phyloP scores from a whole-genome alignment of 179 eudicot genomes.

The Spergularia azorica region DNA sequence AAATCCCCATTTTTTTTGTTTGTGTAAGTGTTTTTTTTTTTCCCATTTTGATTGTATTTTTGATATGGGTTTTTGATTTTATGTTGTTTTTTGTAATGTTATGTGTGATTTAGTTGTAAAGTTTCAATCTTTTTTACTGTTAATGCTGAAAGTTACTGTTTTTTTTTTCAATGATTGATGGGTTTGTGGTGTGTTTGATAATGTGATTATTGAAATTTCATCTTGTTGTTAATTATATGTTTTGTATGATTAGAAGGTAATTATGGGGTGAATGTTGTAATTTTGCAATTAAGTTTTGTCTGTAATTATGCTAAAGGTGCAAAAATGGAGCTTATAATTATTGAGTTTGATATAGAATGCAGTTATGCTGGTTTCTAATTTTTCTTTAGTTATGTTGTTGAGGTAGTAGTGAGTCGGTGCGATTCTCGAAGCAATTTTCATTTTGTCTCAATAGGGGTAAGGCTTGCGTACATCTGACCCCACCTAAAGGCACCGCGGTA shows the following conservation, averaged over 20 bases:
- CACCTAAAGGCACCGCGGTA: no score
- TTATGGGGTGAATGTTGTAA: not conserved
- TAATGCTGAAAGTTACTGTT: not conserved
- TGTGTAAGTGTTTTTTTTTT: constrained; percentile 16
- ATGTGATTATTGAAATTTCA: not conserved
- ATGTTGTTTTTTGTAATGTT: constrained; percentile 11
- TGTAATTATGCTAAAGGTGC: constrained; percentile 2
- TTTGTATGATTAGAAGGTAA: not conserved
- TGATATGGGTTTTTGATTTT: constrained; percentile 16
- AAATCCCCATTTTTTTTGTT: not conserved
- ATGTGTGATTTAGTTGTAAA: constrained; percentile 10
- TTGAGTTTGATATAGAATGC: not conserved
- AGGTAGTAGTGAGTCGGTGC: no score
- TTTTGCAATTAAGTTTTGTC: constrained; percentile 9
- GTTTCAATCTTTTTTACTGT: not conserved
- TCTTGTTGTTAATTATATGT: not conserved
- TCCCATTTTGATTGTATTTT: constrained; percentile 8
- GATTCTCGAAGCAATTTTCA: no score
- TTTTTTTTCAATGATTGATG: constrained; percentile 1
- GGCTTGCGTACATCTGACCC: no score
- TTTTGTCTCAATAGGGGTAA: no score
- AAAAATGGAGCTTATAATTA: constrained; percentile 10
- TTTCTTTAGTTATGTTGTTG: not conserved
- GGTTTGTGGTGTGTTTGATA: not conserved
- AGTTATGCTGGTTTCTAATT: not conserved